Evolutionary conservation across 441 rosid genomes (phyloP), one percentile per base, ranked within the genome.

Genomic region (Erodium texanum): DNA sequence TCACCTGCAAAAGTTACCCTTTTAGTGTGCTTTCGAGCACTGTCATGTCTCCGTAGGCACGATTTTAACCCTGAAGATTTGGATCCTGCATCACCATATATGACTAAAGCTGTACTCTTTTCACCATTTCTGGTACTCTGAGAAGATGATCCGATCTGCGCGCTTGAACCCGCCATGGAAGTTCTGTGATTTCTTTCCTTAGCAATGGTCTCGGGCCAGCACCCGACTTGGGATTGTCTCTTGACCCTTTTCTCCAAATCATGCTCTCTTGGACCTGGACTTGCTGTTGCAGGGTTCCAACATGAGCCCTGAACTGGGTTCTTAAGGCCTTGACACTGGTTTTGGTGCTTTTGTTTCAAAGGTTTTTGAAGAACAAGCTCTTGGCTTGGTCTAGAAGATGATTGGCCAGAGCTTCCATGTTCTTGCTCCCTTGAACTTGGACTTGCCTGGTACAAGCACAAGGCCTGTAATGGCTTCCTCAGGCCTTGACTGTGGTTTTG

Each of bases 1-100:
- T n/a, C n/a, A n/a, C n/a, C n/a, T n/a, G n/a, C 16, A 68, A 81
- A 84, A 14, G 81, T 56, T 58, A 84, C 85, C 62, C 58, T 71
- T 6, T 69, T 81, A 36, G 69, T 77, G 34, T 59, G 66, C 70
- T 67, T 79, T 0, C 78, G 50, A 61, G 14, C 67, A 67, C 85
- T 71, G 59, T 74, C 77, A 12, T 45, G 18, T 78, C 80, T 80
- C 73, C 77, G 74, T 41, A 79, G 64, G 69, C 84, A 83, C 38
- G 84, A 70, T 68, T 76, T 81, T 54, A 76, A 62, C 24, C 1
- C 45, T 11, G 48, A 24, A 62, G 52, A n/a, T 64, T 63, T 68
- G 52, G 9, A 71, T 63, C 56, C 76, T 7, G 62, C 10, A n/a
- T 34, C 63, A 9, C 38, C 73, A 62, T 71, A 62, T 22, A 65